These are phyloP conservation scores for Phytophthora pseudosyringae DNA, from an alignment of 352 stramenopile species.

Conservation along the genomic window DNA sequence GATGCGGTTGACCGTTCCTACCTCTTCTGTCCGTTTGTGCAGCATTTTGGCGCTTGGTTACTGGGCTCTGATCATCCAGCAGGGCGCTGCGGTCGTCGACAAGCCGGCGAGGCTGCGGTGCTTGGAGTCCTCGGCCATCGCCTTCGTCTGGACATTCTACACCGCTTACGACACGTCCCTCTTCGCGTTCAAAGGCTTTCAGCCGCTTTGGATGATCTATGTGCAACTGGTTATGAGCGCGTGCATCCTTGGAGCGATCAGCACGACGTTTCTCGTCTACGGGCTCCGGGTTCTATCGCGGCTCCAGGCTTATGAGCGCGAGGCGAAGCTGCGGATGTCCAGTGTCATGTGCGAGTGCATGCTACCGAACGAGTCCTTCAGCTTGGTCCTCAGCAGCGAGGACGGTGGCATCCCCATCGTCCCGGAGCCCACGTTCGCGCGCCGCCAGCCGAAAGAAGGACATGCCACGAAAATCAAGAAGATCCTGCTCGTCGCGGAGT, in stretches of 20 bases:
- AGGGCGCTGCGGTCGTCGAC: slow-evolving; percentile 35
- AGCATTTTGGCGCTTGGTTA: slow-evolving; percentile 63
- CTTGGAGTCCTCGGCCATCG: slow-evolving; percentile 37
- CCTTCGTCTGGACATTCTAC: slow-evolving; percentile 53
- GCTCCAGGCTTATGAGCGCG: slow-evolving; percentile 33
- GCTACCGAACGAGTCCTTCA: slow-evolving; percentile 51
- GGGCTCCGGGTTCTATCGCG: slow-evolving; percentile 36
- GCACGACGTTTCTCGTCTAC: slow-evolving; percentile 40
- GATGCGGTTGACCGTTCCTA: background rate
- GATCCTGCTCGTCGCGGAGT: slow-evolving; percentile 57
- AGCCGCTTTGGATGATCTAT: slow-evolving; percentile 34
- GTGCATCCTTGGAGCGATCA: slow-evolving; percentile 39
- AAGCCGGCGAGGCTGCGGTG: slow-evolving; percentile 32
- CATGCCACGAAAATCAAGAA: slow-evolving; percentile 52
- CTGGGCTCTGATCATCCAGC: slow-evolving; percentile 64
- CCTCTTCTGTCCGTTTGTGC: background rate
- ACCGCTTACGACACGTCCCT: slow-evolving; percentile 39
- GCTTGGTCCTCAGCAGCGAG: slow-evolving; percentile 33
- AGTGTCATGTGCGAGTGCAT: slow-evolving; percentile 43
- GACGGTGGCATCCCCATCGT: slow-evolving; percentile 24
- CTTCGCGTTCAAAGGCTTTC: slow-evolving; percentile 46
- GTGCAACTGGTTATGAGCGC: slow-evolving; percentile 38
- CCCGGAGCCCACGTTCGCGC: slow-evolving; percentile 16
- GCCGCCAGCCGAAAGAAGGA: slow-evolving; percentile 29
- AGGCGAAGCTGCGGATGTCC: slow-evolving; percentile 34